phyloP scores from a whole-genome alignment of 345 rosid genomes.

The Garcia nutans region DNA sequence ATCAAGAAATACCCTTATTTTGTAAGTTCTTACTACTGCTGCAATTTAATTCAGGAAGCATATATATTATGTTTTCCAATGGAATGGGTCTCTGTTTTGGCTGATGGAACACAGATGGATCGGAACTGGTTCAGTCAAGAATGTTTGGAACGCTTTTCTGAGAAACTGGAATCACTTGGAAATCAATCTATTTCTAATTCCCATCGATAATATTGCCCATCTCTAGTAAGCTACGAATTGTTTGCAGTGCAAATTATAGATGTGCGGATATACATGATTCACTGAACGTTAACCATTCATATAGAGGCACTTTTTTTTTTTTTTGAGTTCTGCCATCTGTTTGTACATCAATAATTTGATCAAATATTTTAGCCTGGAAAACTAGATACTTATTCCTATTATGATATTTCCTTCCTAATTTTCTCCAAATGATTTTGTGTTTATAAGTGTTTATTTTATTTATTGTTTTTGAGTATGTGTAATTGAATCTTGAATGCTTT shows the following conservation, averaged over 20 bases:
- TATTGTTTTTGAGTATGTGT: too few relatives aligned
- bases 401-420: too few relatives aligned
- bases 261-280: not conserved
- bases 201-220: not conserved
- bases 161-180: slow-evolving; percentile 23
- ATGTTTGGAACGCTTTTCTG: slow-evolving; percentile 39
- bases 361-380: not conserved
- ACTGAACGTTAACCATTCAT: not conserved
- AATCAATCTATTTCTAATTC: not conserved
- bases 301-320: not conserved
- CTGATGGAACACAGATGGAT: slow-evolving; percentile 45
- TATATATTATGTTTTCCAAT: not conserved
- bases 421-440: too few relatives aligned
- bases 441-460: too few relatives aligned
- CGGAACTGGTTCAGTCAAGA: slow-evolving; percentile 59
- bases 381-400: not conserved
- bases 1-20: slow-evolving; percentile 44
- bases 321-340: not conserved
- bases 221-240: not conserved
- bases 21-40: slow-evolving; percentile 38
- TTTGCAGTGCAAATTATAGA: not conserved
- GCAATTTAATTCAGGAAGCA: not conserved
- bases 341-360: not conserved
- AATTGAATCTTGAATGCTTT: too few relatives aligned
- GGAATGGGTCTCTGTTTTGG: not conserved